Base-by-base conservation (phyloP, 2,329 filamentous ascomycete species). In the Monosporascus sp. region DNA sequence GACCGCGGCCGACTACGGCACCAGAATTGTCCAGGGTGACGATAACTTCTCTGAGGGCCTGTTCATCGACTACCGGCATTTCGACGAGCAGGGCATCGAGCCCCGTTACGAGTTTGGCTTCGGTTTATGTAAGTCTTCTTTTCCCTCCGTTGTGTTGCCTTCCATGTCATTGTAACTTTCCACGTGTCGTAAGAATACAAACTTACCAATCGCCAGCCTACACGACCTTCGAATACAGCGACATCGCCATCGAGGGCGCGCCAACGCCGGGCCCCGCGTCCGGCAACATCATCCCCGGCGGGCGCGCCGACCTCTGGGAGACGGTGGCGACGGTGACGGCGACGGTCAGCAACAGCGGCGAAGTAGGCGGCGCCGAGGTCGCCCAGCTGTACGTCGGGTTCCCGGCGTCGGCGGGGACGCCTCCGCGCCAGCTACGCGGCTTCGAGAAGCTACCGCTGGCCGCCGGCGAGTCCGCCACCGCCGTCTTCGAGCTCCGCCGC, bases 101-200 rank as follows among this genome's bases (percentile, higher is more conserved):
- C 82, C 84, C 1, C 76, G 83, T 8, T 88, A 80, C 61, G 82
- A 83, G 54, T 88, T 87, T 58, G 85, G 85, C 6, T 82, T 82
- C 61, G 85, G 85, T 0, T 71, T 88, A 26, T 77, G 74, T 76
- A 64, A 71, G 74, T 69, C 7, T 3, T 27, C 27, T 16, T 40
- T 0, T 43, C 19, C 27, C 9, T 31, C 11, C 27, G 3, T 31
- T 31, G 3, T 31, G 3, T 31, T 31, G 14, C 27, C 27, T 4
- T 31, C 27, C 27, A 9, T 11, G 11, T 27, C 27, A 27, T 9
- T 27, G 9, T 27, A 9, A 11, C 27, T 27, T 27, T 9, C 3
- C 27, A 27, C 11, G 8, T 3, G 8, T 11, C 11, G 27, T 31
- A 31, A 11, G 27, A 11, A 31, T 1, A 11, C 1, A 31, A 4